These are phyloP conservation scores for Pyrenophora graminea DNA, from an alignment of 2,329 filamentous ascomycete species.

Conservation along the genomic window DNA sequence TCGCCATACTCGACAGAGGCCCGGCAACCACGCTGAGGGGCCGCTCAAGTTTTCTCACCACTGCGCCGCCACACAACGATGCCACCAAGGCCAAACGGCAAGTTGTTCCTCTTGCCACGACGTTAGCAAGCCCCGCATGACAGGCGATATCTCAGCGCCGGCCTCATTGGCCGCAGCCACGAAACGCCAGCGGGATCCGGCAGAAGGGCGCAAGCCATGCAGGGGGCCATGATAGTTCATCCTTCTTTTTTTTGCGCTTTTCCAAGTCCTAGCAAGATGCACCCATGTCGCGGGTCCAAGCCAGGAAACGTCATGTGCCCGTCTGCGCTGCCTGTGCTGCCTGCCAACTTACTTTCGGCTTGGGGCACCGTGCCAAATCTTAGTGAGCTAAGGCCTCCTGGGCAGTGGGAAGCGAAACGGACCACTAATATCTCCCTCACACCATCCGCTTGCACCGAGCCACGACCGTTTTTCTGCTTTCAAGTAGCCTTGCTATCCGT, in stretches of 20 bases:
- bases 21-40: conserved; percentile 1
- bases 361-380: conserved; percentile 32
- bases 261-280: conserved; percentile 35
- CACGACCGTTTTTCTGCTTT: conserved; percentile 26
- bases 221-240: conserved; percentile 26
- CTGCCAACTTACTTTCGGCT: conserved; percentile 22
- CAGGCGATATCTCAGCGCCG: conserved; percentile 1
- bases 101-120: conserved; percentile 31
- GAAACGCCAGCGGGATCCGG: conserved; percentile 31
- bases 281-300: conserved; percentile 25
- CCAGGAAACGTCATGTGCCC: conserved; percentile 45
- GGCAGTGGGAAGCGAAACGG: conserved; percentile 24
- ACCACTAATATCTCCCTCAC: conserved; percentile 35
- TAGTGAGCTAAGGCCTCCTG: conserved; percentile 16
- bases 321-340: conserved; percentile 7
- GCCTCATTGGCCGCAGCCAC: conserved; percentile 20
- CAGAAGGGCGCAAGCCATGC: conserved; percentile 25
- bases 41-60: conserved; percentile 4
- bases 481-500: conserved; percentile 22
- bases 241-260: conserved; percentile 16
- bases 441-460: conserved; percentile 30
- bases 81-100: conserved; percentile 12
- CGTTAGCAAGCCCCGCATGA: conserved; percentile 22
- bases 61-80: conserved; percentile 17
- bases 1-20: not conserved